Evolutionary conservation across 208 protist genomes (phyloP).

Genomic region (Spongospora subterranea): DNA sequence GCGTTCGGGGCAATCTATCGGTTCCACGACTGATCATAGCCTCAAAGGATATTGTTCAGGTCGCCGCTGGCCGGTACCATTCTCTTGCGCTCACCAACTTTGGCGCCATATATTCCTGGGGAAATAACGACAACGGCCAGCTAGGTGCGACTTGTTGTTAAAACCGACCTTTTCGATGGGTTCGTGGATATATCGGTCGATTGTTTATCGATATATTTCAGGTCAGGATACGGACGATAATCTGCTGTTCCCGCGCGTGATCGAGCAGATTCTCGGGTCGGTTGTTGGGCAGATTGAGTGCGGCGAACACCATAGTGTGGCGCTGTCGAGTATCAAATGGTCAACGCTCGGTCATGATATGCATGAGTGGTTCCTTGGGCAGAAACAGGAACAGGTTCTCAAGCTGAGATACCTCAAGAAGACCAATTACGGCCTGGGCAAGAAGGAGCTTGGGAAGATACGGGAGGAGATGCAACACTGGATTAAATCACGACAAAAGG

Average conservation of each 20-base stretch:
- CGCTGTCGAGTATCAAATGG: slow-evolving; percentile 47
- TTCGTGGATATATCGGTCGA: not conserved
- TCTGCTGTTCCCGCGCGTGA: slow-evolving; percentile 27
- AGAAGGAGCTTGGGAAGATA: slow-evolving; percentile 50
- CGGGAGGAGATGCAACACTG: not conserved
- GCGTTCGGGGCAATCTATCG: slow-evolving; percentile 36
- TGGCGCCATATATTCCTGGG: slow-evolving; percentile 61
- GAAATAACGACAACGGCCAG: slow-evolving; percentile 58
- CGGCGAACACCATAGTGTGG: slow-evolving; percentile 46
- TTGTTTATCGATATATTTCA: not conserved
- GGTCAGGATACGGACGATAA: slow-evolving; percentile 57
- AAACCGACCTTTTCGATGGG: not conserved
- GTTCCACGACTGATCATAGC: slow-evolving; percentile 54
- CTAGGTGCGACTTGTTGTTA: not conserved
- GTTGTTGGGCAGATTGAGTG: slow-evolving; percentile 56
- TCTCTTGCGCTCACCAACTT: slow-evolving; percentile 31
- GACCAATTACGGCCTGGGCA: slow-evolving; percentile 55
- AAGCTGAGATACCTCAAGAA: slow-evolving; percentile 48
- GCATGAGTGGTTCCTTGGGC: slow-evolving; percentile 44
- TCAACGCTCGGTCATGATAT: slow-evolving; percentile 19
- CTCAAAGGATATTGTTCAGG: slow-evolving; percentile 55
- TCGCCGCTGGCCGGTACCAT: slow-evolving; percentile 48
- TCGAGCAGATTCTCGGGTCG: slow-evolving; percentile 51
- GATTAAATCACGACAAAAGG: slow-evolving; percentile 42
- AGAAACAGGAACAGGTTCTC: slow-evolving; percentile 56